phyloP scores from a whole-genome alignment of 495 filamentous ascomycete species.

The Xylaria cubensis region DNA sequence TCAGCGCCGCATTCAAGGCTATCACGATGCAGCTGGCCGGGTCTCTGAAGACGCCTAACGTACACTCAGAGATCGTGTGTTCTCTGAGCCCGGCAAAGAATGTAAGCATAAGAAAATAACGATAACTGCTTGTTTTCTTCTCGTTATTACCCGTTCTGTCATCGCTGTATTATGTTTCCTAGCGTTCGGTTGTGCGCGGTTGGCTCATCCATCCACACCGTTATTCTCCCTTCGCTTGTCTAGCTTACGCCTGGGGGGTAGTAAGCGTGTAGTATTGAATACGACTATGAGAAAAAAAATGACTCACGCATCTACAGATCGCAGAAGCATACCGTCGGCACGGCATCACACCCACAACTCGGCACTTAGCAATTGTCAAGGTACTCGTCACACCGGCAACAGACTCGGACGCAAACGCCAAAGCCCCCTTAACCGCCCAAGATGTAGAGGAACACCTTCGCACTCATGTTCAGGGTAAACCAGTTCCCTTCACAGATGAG shows the following conservation, averaged over 20 bases:
- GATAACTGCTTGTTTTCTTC: conserved; percentile 25
- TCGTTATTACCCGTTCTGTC: conserved; percentile 9
- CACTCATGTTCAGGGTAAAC: conserved; percentile 65
- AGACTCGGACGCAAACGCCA: conserved; percentile 18
- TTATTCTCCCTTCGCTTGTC: background rate
- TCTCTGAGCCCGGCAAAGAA: conserved; percentile 85
- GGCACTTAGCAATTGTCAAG: conserved; percentile 77
- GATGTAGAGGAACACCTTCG: conserved; percentile 69
- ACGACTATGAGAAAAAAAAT: conserved; percentile 6
- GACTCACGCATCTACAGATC: conserved; percentile 64
- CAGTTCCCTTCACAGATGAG: conserved; percentile 68
- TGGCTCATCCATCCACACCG: conserved; percentile 11
- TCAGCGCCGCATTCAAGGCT: conserved; percentile 81
- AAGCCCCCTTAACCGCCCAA: conserved; percentile 47
- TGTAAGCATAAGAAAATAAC: conserved; percentile 51
- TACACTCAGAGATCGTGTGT: conserved; percentile 93
- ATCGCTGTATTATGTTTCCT: conserved; percentile 9
- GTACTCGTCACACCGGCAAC: conserved; percentile 47
- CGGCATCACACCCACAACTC: conserved; percentile 75
- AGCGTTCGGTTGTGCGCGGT: background rate
- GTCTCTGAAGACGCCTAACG: conserved; percentile 78
- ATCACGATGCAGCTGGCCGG: conserved; percentile 65
- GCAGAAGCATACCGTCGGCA: conserved; percentile 88
- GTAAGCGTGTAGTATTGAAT: background rate
- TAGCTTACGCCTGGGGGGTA: background rate